These are phyloP conservation scores for Penicillium tannophilum DNA, from an alignment of 495 filamentous ascomycete genomes.

Conservation along the genomic window DNA sequence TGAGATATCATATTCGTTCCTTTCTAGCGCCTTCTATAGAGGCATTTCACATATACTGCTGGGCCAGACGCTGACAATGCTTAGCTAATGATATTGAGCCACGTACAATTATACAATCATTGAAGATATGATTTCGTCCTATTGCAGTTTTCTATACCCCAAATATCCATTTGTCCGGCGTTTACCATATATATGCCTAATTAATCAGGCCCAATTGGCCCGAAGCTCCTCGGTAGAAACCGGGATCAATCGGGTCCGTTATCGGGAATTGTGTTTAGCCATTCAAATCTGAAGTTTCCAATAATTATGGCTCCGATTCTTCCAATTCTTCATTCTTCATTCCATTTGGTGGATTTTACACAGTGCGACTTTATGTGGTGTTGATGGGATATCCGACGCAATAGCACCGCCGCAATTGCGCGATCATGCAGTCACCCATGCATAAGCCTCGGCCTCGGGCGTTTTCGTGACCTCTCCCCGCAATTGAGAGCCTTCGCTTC, in stretches of 20 bases:
- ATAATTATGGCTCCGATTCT: neutral
- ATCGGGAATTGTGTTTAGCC: constrained; percentile 6
- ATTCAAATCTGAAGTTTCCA: neutral
- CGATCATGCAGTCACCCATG: neutral
- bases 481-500: neutral
- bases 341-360: neutral
- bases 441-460: constrained; percentile 12
- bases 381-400: neutral
- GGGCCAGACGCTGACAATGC: neutral
- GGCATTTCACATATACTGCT: neutral
- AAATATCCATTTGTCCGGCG: no score
- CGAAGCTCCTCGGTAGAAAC: constrained; percentile 3
- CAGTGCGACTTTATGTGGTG: neutral
- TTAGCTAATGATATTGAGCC: neutral
- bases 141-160: no score
- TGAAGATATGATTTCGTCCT: no score
- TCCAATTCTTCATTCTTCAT: neutral
- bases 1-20: constrained; percentile 6
- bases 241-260: neutral
- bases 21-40: constrained; percentile 2
- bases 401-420: neutral
- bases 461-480: constrained; percentile 9
- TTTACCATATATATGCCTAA: neutral
- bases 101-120: neutral
- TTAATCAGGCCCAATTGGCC: neutral